Conservation (phyloP, 2,329 filamentous ascomycete genomes). For the Trichophyton verrucosum region DNA sequence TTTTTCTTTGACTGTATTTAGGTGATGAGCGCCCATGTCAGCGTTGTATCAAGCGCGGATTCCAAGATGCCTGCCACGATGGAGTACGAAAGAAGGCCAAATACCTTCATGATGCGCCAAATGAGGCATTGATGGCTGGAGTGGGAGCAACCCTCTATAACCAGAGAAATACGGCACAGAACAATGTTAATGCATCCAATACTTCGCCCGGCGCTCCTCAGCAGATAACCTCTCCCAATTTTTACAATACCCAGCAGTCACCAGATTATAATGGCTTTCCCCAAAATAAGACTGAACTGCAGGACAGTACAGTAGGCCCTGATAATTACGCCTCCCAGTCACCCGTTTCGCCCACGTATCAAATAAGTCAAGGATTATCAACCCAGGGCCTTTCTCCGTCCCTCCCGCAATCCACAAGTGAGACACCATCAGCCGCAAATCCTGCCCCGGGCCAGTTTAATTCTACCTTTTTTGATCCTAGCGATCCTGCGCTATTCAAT, state of each 20-base stretch:
- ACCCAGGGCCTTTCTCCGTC: slow-evolving; percentile 25
- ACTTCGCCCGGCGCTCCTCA: slow-evolving; percentile 21
- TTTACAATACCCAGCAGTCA: slow-evolving; percentile 31
- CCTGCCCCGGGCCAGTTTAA: slow-evolving; percentile 36
- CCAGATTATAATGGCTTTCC: slow-evolving; percentile 29
- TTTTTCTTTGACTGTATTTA: slow-evolving; percentile 27
- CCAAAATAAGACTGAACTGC: slow-evolving; percentile 28
- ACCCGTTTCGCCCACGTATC: slow-evolving; percentile 61
- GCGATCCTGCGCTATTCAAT: slow-evolving; percentile 85
- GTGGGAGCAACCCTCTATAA: slow-evolving; percentile 54
- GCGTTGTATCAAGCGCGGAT: slow-evolving; percentile 82
- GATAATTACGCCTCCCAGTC: slow-evolving; percentile 56
- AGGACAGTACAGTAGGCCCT: slow-evolving; percentile 34
- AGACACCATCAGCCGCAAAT: slow-evolving; percentile 36
- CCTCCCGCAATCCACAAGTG: slow-evolving; percentile 38
- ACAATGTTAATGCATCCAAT: slow-evolving; percentile 21
- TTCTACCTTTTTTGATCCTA: slow-evolving; percentile 63
- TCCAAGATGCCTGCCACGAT: slow-evolving; percentile 86
- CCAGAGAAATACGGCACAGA: slow-evolving; percentile 32
- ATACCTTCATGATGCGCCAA: slow-evolving; percentile 90
- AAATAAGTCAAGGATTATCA: slow-evolving; percentile 36
- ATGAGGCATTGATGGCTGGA: slow-evolving; percentile 79
- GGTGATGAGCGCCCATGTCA: slow-evolving; percentile 92
- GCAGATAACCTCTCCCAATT: slow-evolving; percentile 28
- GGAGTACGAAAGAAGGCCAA: slow-evolving; percentile 98